Conservation (phyloP, 2,329 filamentous ascomycete genomes). For the Westerdykella ornata region DNA sequence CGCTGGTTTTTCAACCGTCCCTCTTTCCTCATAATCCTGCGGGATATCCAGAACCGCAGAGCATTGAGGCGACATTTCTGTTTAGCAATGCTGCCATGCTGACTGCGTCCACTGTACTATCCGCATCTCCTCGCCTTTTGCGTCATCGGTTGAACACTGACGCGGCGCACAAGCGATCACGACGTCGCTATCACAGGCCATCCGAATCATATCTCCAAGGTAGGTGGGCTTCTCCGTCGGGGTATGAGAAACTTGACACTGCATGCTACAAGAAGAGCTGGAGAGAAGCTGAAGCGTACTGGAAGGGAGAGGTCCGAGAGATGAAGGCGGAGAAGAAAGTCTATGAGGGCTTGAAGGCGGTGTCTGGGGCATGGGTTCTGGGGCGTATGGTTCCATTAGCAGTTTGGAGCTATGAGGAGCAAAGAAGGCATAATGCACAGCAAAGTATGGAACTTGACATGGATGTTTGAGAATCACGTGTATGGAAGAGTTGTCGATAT, state of each 20-base stretch:
- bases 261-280: background rate
- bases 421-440: background rate
- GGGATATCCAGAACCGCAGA: background rate
- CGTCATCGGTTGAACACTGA: background rate
- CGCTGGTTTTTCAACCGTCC: constrained; percentile 3
- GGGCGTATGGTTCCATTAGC: background rate
- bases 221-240: background rate
- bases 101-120: background rate
- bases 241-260: background rate
- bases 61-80: background rate
- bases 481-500: too few species aligned
- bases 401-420: background rate
- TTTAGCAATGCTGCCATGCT: background rate
- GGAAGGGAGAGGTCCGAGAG: background rate
- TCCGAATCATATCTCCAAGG: background rate
- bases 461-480: too few species aligned
- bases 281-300: background rate
- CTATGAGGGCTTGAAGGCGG: background rate
- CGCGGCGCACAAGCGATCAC: background rate
- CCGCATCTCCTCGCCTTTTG: background rate
- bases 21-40: background rate
- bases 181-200: background rate
- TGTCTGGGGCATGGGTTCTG: background rate
- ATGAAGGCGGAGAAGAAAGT: background rate
- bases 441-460: too few species aligned